Conservation (phyloP, 2,329 filamentous ascomycete species). For the Colletotrichum australisinense region DNA sequence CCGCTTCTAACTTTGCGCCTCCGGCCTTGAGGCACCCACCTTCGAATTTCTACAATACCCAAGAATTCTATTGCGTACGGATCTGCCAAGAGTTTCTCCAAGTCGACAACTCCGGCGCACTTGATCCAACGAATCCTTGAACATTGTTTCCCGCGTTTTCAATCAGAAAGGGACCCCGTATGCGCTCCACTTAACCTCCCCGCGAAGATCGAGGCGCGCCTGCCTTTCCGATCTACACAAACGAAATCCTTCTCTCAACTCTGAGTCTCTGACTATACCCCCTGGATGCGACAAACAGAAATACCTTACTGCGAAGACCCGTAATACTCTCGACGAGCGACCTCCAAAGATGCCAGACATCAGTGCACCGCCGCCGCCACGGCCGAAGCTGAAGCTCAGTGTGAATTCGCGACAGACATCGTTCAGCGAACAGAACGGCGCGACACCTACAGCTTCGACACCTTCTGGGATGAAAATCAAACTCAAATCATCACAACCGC, state of each 20-base stretch:
- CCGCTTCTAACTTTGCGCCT: background rate
- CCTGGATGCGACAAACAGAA: background rate
- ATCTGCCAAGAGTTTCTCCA: background rate
- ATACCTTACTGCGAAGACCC: background rate
- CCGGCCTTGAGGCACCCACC: background rate
- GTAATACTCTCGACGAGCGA: background rate
- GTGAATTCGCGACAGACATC: constrained; percentile 35
- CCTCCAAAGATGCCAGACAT: constrained; percentile 31
- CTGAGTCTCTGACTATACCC: background rate
- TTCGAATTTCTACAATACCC: background rate
- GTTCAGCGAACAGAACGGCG: constrained; percentile 36
- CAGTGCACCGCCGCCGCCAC: constrained; percentile 34
- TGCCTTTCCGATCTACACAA: background rate
- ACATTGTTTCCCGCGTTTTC: background rate
- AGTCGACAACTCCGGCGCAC: too few relatives aligned
- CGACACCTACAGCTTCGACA: constrained; percentile 36
- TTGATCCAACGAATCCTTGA: background rate
- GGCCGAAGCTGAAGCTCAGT: constrained; percentile 42
- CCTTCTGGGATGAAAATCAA: constrained; percentile 50
- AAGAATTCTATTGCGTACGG: background rate
- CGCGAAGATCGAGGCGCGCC: constrained; percentile 9
- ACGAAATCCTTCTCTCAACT: background rate
- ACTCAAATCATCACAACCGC: constrained; percentile 51
- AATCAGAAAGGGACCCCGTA: background rate
- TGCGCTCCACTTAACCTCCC: constrained; percentile 2